A percentile compares a stretch with the other conserved stretches of the same genome.
phyloP scores from a whole-genome alignment of 345 rosid species.

The Hibiscus mutabilis region DNA sequence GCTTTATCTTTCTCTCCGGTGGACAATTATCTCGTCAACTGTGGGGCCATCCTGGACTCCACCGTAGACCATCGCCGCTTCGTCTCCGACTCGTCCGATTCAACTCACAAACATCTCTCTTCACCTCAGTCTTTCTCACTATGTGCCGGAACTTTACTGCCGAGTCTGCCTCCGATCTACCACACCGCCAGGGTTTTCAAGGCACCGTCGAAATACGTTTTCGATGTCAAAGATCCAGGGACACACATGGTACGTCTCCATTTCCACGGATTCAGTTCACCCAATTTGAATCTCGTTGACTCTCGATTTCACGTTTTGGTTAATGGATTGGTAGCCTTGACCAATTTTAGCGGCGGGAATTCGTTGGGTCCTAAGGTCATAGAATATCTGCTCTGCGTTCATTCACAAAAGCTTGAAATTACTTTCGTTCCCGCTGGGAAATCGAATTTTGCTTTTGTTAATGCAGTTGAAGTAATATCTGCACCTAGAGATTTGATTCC shows the following conservation, averaged over 20 bases:
- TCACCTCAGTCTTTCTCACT: conserved; percentile 33
- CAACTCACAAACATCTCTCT: conserved; percentile 23
- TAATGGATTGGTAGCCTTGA: conserved; percentile 56
- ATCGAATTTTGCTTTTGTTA: conserved; percentile 59
- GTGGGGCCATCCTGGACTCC: conserved; percentile 60
- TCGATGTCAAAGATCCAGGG: conserved; percentile 54
- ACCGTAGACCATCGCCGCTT: conserved; percentile 55
- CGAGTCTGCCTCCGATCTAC: conserved; percentile 43
- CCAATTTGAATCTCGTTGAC: conserved; percentile 26
- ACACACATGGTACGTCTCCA: conserved; percentile 77
- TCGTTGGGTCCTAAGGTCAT: conserved; percentile 31
- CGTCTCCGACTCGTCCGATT: conserved; percentile 35
- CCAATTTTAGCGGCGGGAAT: conserved; percentile 46
- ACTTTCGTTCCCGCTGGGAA: conserved; percentile 45
- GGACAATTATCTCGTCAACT: conserved; percentile 58
- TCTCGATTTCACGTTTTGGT: conserved; percentile 76
- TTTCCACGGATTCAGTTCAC: conserved; percentile 44
- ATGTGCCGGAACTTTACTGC: conserved; percentile 20
- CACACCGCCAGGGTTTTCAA: conserved; percentile 57
- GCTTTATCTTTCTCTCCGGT: conserved; percentile 38
- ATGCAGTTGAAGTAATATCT: conserved; percentile 82
- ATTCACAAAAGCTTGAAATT: conserved; percentile 41
- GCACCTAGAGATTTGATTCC: conserved; percentile 76
- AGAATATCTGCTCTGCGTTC: conserved; percentile 58
- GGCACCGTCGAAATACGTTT: conserved; percentile 52